Base-by-base conservation (phyloP, 1,139 yeast species). In the Candida sojae region DNA sequence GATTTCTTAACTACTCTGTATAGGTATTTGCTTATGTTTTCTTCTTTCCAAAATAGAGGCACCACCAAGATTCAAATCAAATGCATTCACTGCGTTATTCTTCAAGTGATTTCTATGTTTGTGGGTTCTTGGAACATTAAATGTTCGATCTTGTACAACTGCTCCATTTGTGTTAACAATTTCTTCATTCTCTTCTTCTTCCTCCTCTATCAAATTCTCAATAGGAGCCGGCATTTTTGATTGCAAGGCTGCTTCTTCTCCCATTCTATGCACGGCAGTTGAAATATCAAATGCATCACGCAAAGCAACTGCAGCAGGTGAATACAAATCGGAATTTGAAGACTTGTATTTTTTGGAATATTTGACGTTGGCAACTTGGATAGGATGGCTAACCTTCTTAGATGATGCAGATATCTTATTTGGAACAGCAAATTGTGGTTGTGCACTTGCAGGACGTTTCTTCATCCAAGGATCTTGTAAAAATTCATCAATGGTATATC, bases 211-310 rank as follows among this genome's bases (percentile, higher is more conserved):
- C 31, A 66, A 62, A 45, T 67, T 64, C 42, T 62, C 55, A 51
- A 65, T 58, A 31, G 60, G 58, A 25, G 55, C 53, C 10, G 62
- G 57, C 42, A 63, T 63, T 44, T 64, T 69, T 43, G 69, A 66
- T 23, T 73, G 64, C 41, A 83, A 68, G 1, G 83, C 79, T 23
- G 85, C 86, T 61, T 90, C 97, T 68, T 89, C 96, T 37, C 92
- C 96, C 76, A 83, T 83, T 66, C 99, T 84, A 63, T 91, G 96
- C 7, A 93, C 96, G 0, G 97, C 97, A 50, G 95, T 85, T 17
- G 96, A 86, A 12, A 93, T 88, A 62, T 93, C 99, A 68, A 92
- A 92, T 8, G 96, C 97, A 60, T 93, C 99, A 58, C 91, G 86
- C 74, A 93, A 80, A 0, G 96, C 96, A 47, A 86, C 89, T 0